These are phyloP conservation scores for Aspergillus neoniger DNA, from an alignment of 2,329 filamentous ascomycete genomes.

Conservation along the genomic window DNA sequence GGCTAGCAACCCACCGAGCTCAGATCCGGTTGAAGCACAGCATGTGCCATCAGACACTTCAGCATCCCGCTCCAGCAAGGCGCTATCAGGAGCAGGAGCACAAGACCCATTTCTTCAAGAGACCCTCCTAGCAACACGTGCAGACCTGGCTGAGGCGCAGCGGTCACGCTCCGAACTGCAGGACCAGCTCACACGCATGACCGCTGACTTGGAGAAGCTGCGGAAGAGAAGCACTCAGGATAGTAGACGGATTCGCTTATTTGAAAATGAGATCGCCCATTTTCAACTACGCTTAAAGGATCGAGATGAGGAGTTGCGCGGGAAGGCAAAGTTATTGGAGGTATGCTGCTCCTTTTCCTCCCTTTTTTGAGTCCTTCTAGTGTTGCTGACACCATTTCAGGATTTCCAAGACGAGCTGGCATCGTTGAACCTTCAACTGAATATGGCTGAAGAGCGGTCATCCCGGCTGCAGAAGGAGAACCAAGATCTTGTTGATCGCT, in stretches of 20 bases:
- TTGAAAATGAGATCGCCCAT: conserved; percentile 63
- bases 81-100: conserved; percentile 20
- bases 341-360: conserved; percentile 42
- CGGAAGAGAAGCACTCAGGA: conserved; percentile 63
- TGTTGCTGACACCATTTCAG: conserved; percentile 39
- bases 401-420: conserved; percentile 93
- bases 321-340: conserved; percentile 80
- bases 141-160: conserved; percentile 75
- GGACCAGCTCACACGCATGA: conserved; percentile 61
- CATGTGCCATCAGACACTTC: conserved; percentile 30
- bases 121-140: conserved; percentile 45
- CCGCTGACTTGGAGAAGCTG: conserved; percentile 65
- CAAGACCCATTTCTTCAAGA: conserved; percentile 35
- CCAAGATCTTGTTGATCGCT: conserved; percentile 82
- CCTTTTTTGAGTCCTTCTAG: neutral
- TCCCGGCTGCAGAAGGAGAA: conserved; percentile 79
- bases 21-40: conserved; percentile 24
- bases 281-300: conserved; percentile 72
- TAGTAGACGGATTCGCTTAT: conserved; percentile 58
- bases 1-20: conserved; percentile 26
- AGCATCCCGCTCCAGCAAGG: conserved; percentile 32
- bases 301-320: conserved; percentile 79
- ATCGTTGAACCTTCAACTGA: conserved; percentile 81
- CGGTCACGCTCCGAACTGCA: conserved; percentile 71
- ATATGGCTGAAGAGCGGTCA: conserved; percentile 76